Base-by-base conservation (phyloP, 2,329 filamentous ascomycete species). In the Aspergillus terreus region DNA sequence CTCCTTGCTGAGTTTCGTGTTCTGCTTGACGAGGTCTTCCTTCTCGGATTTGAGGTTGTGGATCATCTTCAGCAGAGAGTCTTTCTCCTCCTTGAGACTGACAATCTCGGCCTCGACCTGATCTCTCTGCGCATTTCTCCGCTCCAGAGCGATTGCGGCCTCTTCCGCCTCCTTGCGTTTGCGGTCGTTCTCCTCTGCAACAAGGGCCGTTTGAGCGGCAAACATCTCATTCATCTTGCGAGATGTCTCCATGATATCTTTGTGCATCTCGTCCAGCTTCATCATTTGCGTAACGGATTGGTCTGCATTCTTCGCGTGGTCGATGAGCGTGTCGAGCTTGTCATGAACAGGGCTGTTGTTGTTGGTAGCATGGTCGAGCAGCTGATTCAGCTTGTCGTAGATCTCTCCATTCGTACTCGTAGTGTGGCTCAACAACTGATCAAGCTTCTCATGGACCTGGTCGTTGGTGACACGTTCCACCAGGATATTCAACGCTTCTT, bases 231-330 rank as follows among this genome's bases (percentile, higher is more conserved):
- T 87, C 49, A 99, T 86, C 65, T 95, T 90, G 17, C 85, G 83
- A 1, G 92, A 91, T 1, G 90, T 95, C 53, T 85, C 81, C 67
- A 90, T 83, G 51, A 99, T 90, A 60, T 95, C 88, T 58, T 88
- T 81, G 63, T 96, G 90, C 46, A 97, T 94, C 68, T 91, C 83
- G 59, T 96, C 90, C 4, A 99, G 81, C 21, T 89, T 88, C 56
- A 88, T 86, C 43, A 96, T 81, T 60, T 92, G 89, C 4, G 81
- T 78, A 33, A 90, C 82, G 1, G 88, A 84, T 64, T 90, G 85
- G 47, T 82, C 82, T 0, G 88, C 82, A 17, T 82, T 79, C 23
- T 83, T 78, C 2, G 71, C 62, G 47, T 62, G 82, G n/a, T 81
- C 79, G 30, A 84, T 78, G n/a, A 70, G 56, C 4, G 61, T 60